These are phyloP conservation scores for Hypoxylon sp. DNA, from an alignment of 2,329 filamentous ascomycete genomes.

Conservation along the genomic window DNA sequence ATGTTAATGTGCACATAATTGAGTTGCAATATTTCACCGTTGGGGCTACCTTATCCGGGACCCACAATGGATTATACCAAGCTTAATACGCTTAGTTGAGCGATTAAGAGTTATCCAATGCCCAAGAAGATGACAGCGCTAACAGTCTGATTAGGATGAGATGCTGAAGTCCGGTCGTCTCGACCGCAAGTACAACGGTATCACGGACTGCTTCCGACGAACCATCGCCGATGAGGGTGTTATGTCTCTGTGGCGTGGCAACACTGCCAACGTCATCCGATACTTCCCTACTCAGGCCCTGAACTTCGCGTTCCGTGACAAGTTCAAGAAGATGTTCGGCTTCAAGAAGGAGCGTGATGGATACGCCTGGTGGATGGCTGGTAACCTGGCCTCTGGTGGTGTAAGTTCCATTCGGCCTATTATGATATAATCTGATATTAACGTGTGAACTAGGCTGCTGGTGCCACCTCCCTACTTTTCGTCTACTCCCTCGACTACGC, in stretches of 20 bases:
- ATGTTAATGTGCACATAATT: conserved; percentile 60
- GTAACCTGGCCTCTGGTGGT: conserved; percentile 99
- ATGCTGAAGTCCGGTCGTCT: conserved; percentile 99
- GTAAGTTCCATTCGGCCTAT: conserved; percentile 69
- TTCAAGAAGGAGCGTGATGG: conserved; percentile 99
- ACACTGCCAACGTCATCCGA: conserved; percentile 99
- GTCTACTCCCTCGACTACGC: conserved; percentile 99
- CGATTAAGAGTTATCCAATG: conserved; percentile 13
- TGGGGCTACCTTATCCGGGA: conserved; percentile 16
- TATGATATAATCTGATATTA: neutral
- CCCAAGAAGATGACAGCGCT: conserved; percentile 45
- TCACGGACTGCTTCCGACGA: conserved; percentile 94
- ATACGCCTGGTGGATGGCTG: conserved; percentile 98
- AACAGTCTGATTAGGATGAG: conserved; percentile 82
- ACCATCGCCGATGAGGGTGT: conserved; percentile 93
- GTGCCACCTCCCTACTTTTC: conserved; percentile 99
- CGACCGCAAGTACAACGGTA: conserved; percentile 95
- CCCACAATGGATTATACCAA: conserved; percentile 23
- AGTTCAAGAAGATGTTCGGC: conserved; percentile 99
- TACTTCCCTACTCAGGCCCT: conserved; percentile 99
- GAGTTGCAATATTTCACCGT: conserved; percentile 12
- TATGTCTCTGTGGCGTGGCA: conserved; percentile 97
- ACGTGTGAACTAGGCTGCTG: conserved; percentile 78
- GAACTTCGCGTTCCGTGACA: conserved; percentile 99
- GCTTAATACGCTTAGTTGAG: conserved; percentile 25